Evolutionary conservation across 331 rosid species (phyloP), one percentile per base, ranked within the genome.

Genomic region (Spiraea crenata): DNA sequence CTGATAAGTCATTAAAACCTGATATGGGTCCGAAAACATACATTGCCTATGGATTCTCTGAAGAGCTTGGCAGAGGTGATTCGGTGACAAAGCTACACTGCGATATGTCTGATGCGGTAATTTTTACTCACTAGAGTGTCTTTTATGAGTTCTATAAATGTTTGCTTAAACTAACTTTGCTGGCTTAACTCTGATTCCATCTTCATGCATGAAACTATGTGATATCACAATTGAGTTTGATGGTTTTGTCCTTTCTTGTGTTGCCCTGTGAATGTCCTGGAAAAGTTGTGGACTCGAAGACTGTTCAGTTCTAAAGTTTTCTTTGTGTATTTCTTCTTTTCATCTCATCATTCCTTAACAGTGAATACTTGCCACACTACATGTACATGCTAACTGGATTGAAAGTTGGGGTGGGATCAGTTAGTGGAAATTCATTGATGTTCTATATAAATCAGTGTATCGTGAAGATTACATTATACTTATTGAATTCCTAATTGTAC

Each of bases 51-150:
- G 96, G 95, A 57, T 86, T 84, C 71, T 59, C 80, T 40, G 85
- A 86, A 61, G 92, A 89, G 85, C 96, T 89, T 64, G 84, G 87
- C n/a, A 72, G 87, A 80, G 96, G 96, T 66, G 92, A 89, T 79
- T 89, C 96, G 34, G 89, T 87, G 44, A 87, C 96, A 62, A 89
- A 89, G 81, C 90, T 87, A 63, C 96, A 87, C 63, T 89, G 90
- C 7, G 96, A 89, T 42, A 89, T 87, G 82, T 87, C 92, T 76
- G 96, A 89, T 83, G 96, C 92, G 87, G 96, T 89, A 86, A 77
- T 83, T 16, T 51, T 41, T 67, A 51, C 63, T 49, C 15, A 57
- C 39, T 50, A 3, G 13, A 14, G 11, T 67, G 20, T 65, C 35
- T 45, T 31, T 35, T 49, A 25, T 31, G 50, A 51, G 17, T 3